phyloP scores from a whole-genome alignment of 148 eudicot genomes.

The Dysphania ambrosioides region DNA sequence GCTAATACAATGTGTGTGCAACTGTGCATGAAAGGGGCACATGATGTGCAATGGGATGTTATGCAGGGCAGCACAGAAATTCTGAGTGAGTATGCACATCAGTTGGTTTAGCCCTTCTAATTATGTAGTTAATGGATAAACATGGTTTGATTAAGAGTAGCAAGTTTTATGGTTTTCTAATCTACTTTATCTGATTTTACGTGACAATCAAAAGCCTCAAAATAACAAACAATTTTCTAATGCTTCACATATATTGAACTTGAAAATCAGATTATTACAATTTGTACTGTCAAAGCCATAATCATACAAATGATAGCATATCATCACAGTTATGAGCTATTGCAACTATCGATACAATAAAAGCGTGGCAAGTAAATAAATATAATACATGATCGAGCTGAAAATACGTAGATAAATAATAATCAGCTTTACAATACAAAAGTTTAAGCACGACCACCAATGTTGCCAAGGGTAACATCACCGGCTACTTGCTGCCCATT shows the following conservation, averaged over 20 bases:
- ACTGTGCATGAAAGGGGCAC: too few relatives aligned
- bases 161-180: neutral
- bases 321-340: neutral
- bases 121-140: neutral
- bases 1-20: too few relatives aligned
- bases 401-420: neutral
- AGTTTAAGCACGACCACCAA: conserved; percentile 10
- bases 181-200: neutral
- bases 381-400: neutral
- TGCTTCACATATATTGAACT: neutral
- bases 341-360: neutral
- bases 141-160: neutral
- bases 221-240: neutral
- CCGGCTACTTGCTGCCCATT: conserved; percentile 14
- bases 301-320: neutral
- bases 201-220: neutral
- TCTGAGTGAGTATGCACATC: too few relatives aligned
- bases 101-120: neutral
- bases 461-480: conserved; percentile 26
- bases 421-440: neutral
- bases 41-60: too few relatives aligned
- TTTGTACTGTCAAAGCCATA: neutral
- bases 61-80: too few relatives aligned
- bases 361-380: too few relatives aligned
- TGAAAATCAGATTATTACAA: neutral